Percentiles rank a stretch among this genome's conserved stretches.
Conservation (phyloP, 2,329 filamentous ascomycete genomes). For the Cladosporium colombiae region DNA sequence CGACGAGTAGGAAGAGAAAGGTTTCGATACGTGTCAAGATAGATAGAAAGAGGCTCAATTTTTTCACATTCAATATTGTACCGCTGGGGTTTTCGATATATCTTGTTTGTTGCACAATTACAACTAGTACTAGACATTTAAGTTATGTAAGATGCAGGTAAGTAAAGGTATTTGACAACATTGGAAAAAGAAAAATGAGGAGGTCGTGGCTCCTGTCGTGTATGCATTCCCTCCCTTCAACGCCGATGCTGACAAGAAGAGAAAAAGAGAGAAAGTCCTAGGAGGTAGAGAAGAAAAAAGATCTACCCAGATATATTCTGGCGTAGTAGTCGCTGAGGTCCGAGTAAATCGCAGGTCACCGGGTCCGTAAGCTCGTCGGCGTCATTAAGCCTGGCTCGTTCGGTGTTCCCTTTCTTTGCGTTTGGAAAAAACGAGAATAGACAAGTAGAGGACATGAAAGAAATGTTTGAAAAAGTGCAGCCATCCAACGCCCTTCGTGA, state of each 20-base stretch:
- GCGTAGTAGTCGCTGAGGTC: background rate
- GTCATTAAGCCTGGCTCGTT: background rate
- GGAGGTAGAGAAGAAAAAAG: background rate
- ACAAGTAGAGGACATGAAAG: background rate
- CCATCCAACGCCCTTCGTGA: background rate
- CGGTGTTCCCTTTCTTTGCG: background rate
- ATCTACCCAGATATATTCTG: background rate
- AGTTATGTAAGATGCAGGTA: background rate
- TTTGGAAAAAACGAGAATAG: background rate
- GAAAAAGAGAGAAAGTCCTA: too few species aligned
- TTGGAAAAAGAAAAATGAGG: background rate
- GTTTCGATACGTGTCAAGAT: background rate
- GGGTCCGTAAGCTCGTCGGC: background rate
- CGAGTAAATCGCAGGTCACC: background rate
- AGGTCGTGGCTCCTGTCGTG: background rate
- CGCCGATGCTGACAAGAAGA: background rate
- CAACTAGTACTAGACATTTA: constrained; percentile 1
- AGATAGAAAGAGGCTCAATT: background rate
- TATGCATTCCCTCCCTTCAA: background rate
- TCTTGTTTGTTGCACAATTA: background rate
- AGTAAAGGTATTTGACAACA: background rate
- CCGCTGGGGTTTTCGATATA: background rate
- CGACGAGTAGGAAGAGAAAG: background rate
- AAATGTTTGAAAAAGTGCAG: background rate
- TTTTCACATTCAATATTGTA: background rate